Base-by-base conservation (phyloP, 1,139 yeast species). In the Diutina catenulata region DNA sequence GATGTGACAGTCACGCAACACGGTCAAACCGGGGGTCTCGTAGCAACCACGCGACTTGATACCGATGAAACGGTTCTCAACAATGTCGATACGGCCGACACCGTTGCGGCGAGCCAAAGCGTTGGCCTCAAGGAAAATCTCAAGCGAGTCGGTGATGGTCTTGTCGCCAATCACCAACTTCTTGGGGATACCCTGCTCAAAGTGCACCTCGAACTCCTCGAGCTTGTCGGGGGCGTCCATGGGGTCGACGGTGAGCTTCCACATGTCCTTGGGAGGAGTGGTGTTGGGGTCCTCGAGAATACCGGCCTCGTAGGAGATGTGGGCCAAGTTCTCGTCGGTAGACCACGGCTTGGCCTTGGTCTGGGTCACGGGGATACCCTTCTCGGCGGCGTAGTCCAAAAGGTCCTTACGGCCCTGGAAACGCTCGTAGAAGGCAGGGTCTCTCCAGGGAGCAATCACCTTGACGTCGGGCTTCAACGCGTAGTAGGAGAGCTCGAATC, bases 261-360 rank as follows among this genome's bases (percentile, higher is more conserved):
- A 91, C 98, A 91, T 91, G 62, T 91, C 98, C 70, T 86, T 88
- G 64, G 98, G 98, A 48, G 98, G 98, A 39, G 98, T 91, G 51
- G 91, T 78, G 62, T 91, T 86, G 55, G 98, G 98, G 67, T 91
- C 94, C 68, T 91, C 98, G 57, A 91, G 76, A 51, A 91, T 91
- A 64, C 98, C 98, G 47, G 98, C 98, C 70, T 91, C 98, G 60
- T 83, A 91, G 32, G 97, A 88, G 58, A 91, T 91, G 65, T 91
- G 98, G 35, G 98, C 98, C 76, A 88, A 70, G 74, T 91, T 91
- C 70, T 91, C 98, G 60, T 91, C 98, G 45, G 97, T 93, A 20
- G 97, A 88, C 98, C 98, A 91, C 49, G 98, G 98, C 72, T 91
- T 91, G 47, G 97, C 87, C 65, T 87, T 86, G 49, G 98, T 91